Evolutionary conservation across 192 early-diverging fungal species (phyloP).

Genomic region (Backusella psychrophila): DNA sequence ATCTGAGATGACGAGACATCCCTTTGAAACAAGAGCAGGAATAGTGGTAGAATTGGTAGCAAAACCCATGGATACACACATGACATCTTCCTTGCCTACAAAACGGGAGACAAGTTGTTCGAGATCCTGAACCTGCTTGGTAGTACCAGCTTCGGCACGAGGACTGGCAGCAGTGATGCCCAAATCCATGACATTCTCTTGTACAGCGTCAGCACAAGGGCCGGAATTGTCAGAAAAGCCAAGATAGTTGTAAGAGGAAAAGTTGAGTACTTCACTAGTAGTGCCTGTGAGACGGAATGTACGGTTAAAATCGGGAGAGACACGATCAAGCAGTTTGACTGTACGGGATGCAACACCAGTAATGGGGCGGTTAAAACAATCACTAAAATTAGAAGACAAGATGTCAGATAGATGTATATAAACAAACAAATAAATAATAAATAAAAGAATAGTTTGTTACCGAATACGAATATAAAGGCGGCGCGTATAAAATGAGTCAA

Average conservation of each 20-base stretch:
- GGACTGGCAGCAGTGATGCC: slow-evolving; percentile 70
- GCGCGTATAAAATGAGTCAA: slow-evolving; percentile 95
- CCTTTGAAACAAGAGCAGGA: slow-evolving; percentile 80
- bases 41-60: slow-evolving; percentile 95
- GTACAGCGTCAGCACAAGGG: slow-evolving; percentile 93
- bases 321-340: slow-evolving; percentile 82
- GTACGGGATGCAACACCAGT: slow-evolving; percentile 89
- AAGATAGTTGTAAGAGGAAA: slow-evolving; percentile 97
- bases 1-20: slow-evolving; percentile 91
- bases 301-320: slow-evolving; percentile 80
- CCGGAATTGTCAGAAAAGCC: slow-evolving; percentile 94
- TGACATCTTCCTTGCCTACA: slow-evolving; percentile 81
- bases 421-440: neutral
- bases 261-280: slow-evolving; percentile 79
- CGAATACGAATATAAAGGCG: slow-evolving; percentile 65
- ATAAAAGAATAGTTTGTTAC: neutral
- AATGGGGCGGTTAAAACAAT: slow-evolving; percentile 94
- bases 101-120: slow-evolving; percentile 90
- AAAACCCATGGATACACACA: slow-evolving; percentile 95
- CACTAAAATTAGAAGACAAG: slow-evolving; percentile 31
- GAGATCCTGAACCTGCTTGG: slow-evolving; percentile 68
- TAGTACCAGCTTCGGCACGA: slow-evolving; percentile 71
- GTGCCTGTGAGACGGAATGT: slow-evolving; percentile 83
- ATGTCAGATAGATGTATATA: neutral
- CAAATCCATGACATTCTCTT: slow-evolving; percentile 65